These are phyloP conservation scores for Hypomyces rosellus DNA, from an alignment of 2,329 filamentous ascomycete species.

Conservation along the genomic window DNA sequence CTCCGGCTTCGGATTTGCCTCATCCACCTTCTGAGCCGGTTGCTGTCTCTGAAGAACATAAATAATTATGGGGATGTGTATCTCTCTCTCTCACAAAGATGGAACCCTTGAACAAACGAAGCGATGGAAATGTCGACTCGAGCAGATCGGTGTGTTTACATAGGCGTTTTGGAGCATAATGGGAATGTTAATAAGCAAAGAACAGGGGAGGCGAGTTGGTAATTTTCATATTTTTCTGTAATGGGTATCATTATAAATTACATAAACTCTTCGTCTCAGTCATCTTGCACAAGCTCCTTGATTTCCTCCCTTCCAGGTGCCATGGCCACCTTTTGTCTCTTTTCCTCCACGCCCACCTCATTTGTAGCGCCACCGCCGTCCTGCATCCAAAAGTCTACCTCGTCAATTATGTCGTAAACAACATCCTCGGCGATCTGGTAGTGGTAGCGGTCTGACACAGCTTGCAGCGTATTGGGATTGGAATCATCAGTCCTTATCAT, in stretches of 20 bases:
- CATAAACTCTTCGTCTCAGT: conserved; percentile 27
- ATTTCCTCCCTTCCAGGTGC: conserved; percentile 50
- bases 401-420: conserved; percentile 87
- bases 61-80: not conserved
- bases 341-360: conserved; percentile 37
- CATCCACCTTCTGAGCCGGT: no score
- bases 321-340: conserved; percentile 37
- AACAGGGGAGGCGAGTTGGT: no score
- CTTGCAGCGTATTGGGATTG: conserved; percentile 36
- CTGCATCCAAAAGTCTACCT: conserved; percentile 83
- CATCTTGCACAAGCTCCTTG: conserved; percentile 60
- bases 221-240: not conserved
- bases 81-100: not conserved
- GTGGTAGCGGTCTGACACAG: conserved; percentile 72
- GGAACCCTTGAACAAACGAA: not conserved
- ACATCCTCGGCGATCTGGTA: conserved; percentile 95
- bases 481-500: conserved; percentile 30
- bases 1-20: no score
- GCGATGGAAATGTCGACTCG: no score
- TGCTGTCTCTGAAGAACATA: not conserved
- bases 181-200: no score
- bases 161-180: no score
- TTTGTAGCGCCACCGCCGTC: conserved; percentile 51
- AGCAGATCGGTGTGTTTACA: no score
- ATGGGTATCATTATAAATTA: conserved; percentile 1